Conservation (phyloP, 148 eudicot genomes). For the Rhododendron griersonianum region DNA sequence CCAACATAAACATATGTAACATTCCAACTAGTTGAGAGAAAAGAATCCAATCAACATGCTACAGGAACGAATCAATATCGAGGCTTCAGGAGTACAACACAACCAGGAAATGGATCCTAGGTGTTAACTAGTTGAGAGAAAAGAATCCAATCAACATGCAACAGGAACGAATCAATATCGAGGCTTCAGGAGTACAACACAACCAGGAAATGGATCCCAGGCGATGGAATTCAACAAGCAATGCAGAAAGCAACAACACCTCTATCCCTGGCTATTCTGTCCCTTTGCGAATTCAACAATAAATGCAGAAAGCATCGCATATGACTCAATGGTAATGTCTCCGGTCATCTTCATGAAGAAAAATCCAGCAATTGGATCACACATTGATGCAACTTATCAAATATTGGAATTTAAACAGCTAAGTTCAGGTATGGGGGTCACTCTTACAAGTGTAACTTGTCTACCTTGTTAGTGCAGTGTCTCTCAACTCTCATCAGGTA, state of each 20-base stretch:
- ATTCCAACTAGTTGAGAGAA: neutral
- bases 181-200: neutral
- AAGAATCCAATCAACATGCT: neutral
- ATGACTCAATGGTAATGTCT: neutral
- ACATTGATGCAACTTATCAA: neutral
- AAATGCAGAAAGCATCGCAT: neutral
- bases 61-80: neutral
- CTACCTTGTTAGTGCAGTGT: neutral
- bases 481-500: neutral
- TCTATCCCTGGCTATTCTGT: neutral
- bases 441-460: neutral
- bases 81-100: neutral
- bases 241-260: constrained; percentile 1
- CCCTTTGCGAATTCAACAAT: neutral
- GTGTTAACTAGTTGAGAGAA: neutral
- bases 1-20: neutral
- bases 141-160: neutral
- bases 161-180: neutral
- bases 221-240: neutral
- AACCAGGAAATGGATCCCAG: neutral
- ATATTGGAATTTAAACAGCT: neutral
- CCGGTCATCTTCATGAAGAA: neutral
- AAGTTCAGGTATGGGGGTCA: neutral
- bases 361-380: neutral
- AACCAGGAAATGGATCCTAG: neutral